Base-by-base conservation (phyloP, 2,329 filamentous ascomycete species). In the Botrytis tulipae region DNA sequence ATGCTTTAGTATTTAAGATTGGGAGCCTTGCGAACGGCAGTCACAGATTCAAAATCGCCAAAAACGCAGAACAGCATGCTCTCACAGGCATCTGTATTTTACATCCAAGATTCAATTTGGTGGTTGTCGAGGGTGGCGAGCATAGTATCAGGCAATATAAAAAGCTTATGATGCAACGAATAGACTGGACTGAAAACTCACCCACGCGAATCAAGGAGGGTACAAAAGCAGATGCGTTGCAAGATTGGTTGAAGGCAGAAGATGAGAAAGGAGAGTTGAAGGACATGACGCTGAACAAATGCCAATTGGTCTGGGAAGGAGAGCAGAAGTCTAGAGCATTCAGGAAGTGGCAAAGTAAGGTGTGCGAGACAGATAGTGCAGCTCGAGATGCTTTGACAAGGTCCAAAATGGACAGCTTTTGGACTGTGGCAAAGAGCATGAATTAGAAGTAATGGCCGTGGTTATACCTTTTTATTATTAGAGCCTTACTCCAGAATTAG, bases 341-440 rank as follows among this genome's bases (percentile, higher is more conserved):
- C 82, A 90, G 92, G 77, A 95, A 94, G 80, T 98, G 95, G 93
- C 88, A 92, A 4, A 94, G 91, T 76, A 92, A 93, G 81, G 90
- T 96, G n/a, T 97, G 94, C 82, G 96, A 98, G 83, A 95, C 93
- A 3, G 96, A 99, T 81, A 88, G 91, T 18, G 93, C 97, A 80
- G 96, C 95, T 8, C 92, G 93, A 81, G 94, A 97, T 78, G 87
- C 91, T 35, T 83, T 99, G 75, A 84, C 90, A 20, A 88, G 94
- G 77, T 89, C 90, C 9, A 98, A 97, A 85, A 93, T 98, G 88
- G 95, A 98, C 79, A 97, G 92, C 79, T 95, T 99, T 80, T 99
- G 96, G 96, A 92, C 92, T 16, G 84, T 96, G 78, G 95, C 95
- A 0, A 97, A 97, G 86, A 93, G 82, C 25, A 79, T 81, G 77